Percentiles rank a stretch among this genome's conserved stretches.
These are phyloP conservation scores for Clathrospora elynae DNA, from an alignment of 2,329 filamentous ascomycete species.

Conservation along the genomic window DNA sequence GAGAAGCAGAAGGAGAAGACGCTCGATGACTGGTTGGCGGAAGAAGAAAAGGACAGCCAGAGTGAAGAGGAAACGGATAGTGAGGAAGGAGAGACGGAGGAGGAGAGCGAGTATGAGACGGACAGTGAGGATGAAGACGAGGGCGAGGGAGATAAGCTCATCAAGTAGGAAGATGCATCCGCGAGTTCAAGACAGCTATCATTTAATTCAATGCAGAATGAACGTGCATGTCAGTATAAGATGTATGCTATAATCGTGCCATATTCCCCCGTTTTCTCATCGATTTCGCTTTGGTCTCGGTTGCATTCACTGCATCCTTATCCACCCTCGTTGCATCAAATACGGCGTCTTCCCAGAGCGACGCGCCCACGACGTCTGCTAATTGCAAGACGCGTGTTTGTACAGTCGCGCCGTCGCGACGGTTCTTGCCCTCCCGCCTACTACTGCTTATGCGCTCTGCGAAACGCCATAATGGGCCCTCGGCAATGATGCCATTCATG, in stretches of 20 bases:
- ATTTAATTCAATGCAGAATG: not conserved
- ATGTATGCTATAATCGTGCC: conserved; percentile 36
- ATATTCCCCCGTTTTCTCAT: conserved; percentile 43
- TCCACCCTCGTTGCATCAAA: conserved; percentile 12
- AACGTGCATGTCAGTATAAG: not conserved
- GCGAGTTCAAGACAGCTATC: not conserved
- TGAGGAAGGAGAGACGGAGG: conserved; percentile 53
- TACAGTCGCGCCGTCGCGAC: conserved; percentile 90
- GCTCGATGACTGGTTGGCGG: conserved; percentile 88
- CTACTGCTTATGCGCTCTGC: conserved; percentile 84
- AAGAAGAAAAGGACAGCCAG: conserved; percentile 60
- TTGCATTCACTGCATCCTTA: conserved; percentile 14
- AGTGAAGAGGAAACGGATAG: conserved; percentile 57
- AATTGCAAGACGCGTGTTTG: conserved; percentile 78
- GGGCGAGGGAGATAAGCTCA: conserved; percentile 45
- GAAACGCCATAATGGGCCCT: conserved; percentile 87
- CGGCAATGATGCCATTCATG: conserved; percentile 63
- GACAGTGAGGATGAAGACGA: conserved; percentile 55
- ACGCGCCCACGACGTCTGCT: conserved; percentile 72
- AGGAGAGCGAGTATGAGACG: conserved; percentile 68
- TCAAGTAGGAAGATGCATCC: conserved; percentile 27
- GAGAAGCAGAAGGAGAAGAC: conserved; percentile 68
- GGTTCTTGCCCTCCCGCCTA: conserved; percentile 90
- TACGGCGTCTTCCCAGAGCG: conserved; percentile 63
- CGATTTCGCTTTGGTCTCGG: conserved; percentile 30